phyloP scores from a whole-genome alignment of 805 yeast species.

The Isabelozyma gotoi region DNA sequence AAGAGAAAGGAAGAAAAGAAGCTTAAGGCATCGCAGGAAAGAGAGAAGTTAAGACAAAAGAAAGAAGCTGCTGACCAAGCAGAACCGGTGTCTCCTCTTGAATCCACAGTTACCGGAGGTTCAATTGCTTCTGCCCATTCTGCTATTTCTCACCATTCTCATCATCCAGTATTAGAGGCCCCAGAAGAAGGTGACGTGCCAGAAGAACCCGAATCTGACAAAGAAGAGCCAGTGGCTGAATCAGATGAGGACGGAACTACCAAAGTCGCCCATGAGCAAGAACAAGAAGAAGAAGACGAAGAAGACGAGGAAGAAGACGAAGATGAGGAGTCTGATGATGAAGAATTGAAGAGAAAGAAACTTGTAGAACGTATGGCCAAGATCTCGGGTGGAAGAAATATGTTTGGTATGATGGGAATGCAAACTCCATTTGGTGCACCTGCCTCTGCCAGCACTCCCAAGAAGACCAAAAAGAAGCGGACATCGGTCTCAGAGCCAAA shows the following conservation, averaged over 20 bases:
- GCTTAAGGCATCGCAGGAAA: slow-evolving; percentile 35
- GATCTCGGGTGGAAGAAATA: slow-evolving; percentile 80
- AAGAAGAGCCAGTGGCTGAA: background rate
- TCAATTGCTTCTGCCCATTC: background rate
- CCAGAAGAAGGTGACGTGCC: background rate
- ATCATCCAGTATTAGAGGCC: background rate
- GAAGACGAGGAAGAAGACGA: slow-evolving; percentile 45
- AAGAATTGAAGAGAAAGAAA: slow-evolving; percentile 71
- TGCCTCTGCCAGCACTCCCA: slow-evolving; percentile 7
- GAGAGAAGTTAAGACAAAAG: slow-evolving; percentile 19
- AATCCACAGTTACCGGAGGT: background rate
- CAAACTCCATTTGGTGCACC: slow-evolving; percentile 36
- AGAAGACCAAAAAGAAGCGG: slow-evolving; percentile 9
- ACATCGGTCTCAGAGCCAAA: background rate
- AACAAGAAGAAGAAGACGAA: slow-evolving; percentile 10
- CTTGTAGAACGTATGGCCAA: slow-evolving; percentile 95
- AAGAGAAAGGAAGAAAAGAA: slow-evolving; percentile 54
- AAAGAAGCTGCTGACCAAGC: slow-evolving; percentile 14
- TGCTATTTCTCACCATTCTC: background rate
- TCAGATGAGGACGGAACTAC: background rate
- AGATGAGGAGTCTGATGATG: slow-evolving; percentile 67
- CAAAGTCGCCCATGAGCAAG: slow-evolving; percentile 6
- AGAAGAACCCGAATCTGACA: background rate
- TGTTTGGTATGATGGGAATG: slow-evolving; percentile 72
- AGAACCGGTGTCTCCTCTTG: background rate